These are phyloP conservation scores for Torulaspora franciscae DNA, from an alignment of 805 yeast species.

Conservation along the genomic window DNA sequence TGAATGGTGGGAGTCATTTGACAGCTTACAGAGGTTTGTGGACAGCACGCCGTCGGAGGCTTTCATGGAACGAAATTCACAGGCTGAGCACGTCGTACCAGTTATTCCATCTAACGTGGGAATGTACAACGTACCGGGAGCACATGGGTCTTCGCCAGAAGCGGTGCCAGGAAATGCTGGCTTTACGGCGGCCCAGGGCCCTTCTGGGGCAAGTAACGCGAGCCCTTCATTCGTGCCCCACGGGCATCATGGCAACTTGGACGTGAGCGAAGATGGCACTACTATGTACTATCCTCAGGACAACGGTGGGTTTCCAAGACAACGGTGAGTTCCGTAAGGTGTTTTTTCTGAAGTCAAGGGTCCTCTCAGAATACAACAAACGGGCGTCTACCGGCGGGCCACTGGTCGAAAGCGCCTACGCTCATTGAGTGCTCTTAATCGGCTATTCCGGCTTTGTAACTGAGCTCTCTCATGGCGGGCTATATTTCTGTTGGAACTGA, in stretches of 20 bases:
- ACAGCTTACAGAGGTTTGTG: conserved; percentile 46
- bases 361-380: too few relatives aligned
- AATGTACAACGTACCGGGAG: neutral
- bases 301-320: conserved; percentile 12
- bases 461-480: too few relatives aligned
- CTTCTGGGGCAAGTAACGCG: neutral
- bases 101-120: conserved; percentile 16
- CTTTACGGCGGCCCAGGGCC: neutral
- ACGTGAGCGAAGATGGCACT: neutral
- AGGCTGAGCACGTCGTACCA: conserved; percentile 18
- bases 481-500: too few relatives aligned
- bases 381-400: too few relatives aligned
- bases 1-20: conserved; percentile 55
- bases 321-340: conserved; percentile 8
- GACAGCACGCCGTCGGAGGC: conserved; percentile 33
- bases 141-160: neutral
- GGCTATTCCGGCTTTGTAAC: too few relatives aligned
- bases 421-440: too few relatives aligned
- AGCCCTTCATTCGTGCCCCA: neutral
- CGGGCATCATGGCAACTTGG: neutral
- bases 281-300: neutral
- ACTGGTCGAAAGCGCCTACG: too few relatives aligned
- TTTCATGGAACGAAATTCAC: conserved; percentile 16
- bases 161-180: neutral
- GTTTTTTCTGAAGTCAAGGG: conserved; percentile 12